Evolutionary conservation across 768 basidiomycete species (phyloP).

Genomic region (Coprinellus micaceus): DNA sequence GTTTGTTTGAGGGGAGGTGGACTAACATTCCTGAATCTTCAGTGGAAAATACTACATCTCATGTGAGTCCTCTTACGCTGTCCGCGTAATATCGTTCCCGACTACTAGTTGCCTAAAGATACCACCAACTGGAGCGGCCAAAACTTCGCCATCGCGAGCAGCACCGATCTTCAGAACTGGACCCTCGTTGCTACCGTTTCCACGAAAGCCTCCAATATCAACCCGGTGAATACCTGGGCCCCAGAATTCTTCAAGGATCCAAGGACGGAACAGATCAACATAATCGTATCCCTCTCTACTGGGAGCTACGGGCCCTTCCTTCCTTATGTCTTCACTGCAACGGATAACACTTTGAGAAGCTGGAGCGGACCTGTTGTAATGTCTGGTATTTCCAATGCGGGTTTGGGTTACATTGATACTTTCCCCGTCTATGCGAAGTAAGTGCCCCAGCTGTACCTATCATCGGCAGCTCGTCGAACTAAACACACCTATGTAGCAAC

Average conservation of each 20-base stretch:
- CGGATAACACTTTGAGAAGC: slow-evolving; percentile 24
- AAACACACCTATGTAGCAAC: slow-evolving; percentile 16
- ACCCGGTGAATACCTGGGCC: slow-evolving; percentile 32
- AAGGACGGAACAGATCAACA: slow-evolving; percentile 28
- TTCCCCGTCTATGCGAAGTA: slow-evolving; percentile 34
- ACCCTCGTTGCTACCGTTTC: slow-evolving; percentile 25
- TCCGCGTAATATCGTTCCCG: neutral
- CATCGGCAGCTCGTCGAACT: neutral
- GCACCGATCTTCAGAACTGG: slow-evolving; percentile 28
- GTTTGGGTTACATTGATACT: slow-evolving; percentile 33
- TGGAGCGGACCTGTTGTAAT: slow-evolving; percentile 31
- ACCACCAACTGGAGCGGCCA: slow-evolving; percentile 33
- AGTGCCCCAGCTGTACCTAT: slow-evolving; percentile 5
- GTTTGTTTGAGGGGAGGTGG: neutral
- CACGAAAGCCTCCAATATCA: slow-evolving; percentile 26
- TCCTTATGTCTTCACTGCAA: slow-evolving; percentile 32
- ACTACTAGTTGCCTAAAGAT: slow-evolving; percentile 16
- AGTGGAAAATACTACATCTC: slow-evolving; percentile 34
- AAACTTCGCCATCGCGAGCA: slow-evolving; percentile 35
- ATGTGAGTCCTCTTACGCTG: slow-evolving; percentile 20
- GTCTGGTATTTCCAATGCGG: slow-evolving; percentile 32
- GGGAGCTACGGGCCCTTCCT: slow-evolving; percentile 35
- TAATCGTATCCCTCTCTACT: slow-evolving; percentile 32
- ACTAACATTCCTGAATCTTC: neutral
- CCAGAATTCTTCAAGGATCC: slow-evolving; percentile 38